Evolutionary conservation across 331 rosid species (phyloP), one percentile per base, ranked within the genome.

Genomic region (Cucumis variabilis): DNA sequence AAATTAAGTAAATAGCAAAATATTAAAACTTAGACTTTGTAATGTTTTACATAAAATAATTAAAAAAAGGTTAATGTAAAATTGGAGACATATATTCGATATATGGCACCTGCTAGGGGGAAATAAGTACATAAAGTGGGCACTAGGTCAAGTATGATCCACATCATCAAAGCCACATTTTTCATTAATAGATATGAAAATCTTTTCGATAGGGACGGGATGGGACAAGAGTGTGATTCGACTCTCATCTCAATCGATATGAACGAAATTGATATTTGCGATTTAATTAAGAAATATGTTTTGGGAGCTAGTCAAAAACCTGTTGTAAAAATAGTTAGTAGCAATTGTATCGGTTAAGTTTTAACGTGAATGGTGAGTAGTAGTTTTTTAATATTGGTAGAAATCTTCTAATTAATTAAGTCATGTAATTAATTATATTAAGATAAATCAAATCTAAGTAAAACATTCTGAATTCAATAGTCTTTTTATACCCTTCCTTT

Each of bases 111-210:
- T 76, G 82, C 30, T 20, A 28, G 37, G 28, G 55, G n/a, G 81
- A 37, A 74, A 16, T 55, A 21, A 75, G 62, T 46, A 75, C 82
- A 46, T 1, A 75, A 46, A 30, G 82, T 23, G 78, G 79, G 79
- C 62, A 75, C 28, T 25, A 23, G 80, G 16, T 53, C 17, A 10
- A 74, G 30, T 74, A 23, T 23, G 33, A 44, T 44, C 82, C 82
- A 23, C 60, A 23, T 76, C 82, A 76, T 23, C 82, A 76, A 76
- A 46, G 62, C 33, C 82, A 73, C 41, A 10, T 20, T 73, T 73
- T 71, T 30, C 13, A 71, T 13, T 13, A 75, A 75, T 5, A 75
- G 60, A 75, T 75, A 75, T 44, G 28, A 2, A 4, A 75, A 46
- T 75, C 82, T 75, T 75, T 75, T 6, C 14, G 0, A 21, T 76